Base-by-base conservation (phyloP, 208 protist species). In the Wallacemonas sp. region DNA sequence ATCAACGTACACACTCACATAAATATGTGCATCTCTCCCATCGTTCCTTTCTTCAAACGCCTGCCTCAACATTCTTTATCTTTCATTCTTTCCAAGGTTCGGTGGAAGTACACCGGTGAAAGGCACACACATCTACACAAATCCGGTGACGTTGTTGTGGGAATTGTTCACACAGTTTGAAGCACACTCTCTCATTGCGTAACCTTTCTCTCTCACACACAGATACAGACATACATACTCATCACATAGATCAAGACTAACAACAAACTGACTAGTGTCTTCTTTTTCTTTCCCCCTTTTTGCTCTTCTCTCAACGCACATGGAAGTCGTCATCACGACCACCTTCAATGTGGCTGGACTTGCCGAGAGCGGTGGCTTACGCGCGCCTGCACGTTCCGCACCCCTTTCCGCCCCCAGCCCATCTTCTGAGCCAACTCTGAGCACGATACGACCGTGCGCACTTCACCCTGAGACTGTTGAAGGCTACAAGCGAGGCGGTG, bases 281-380 rank as follows among this genome's bases (percentile, higher is more conserved):
- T 41, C 14, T 49, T 49, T 49, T 49, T 23, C 19, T 23, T 11
- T 49, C 44, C 19, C 44, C 19, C 44, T 49, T 55, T 23, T 3
- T 49, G 21, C 48, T 44, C 19, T 5, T 27, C 23, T 44, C 8
- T 46, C 36, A 14, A n/a, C 12, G 14, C 9, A 4, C 27, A 74
- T 79, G 73, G 73, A 79, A 46, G 27, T 79, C 44, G 38, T 47
- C 26, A 34, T 79, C 43, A 39, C 61, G 23, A 67, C 61, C 61
- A 54, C 56, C 30, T 63, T 69, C 34, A 79, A 79, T 17, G 26
- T 71, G 16, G 24, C 57, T 4, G 57, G 26, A 16, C 52, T 78
- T 16, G 44, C 72, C 21, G 61, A 49, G 30, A 30, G 47, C 12
- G 72, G 72, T 21, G 72, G 72, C 2, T 46, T 78, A 17, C 56